These are phyloP conservation scores for Pichia sp. DNA, from an alignment of 1,139 yeast genomes.

Conservation along the genomic window DNA sequence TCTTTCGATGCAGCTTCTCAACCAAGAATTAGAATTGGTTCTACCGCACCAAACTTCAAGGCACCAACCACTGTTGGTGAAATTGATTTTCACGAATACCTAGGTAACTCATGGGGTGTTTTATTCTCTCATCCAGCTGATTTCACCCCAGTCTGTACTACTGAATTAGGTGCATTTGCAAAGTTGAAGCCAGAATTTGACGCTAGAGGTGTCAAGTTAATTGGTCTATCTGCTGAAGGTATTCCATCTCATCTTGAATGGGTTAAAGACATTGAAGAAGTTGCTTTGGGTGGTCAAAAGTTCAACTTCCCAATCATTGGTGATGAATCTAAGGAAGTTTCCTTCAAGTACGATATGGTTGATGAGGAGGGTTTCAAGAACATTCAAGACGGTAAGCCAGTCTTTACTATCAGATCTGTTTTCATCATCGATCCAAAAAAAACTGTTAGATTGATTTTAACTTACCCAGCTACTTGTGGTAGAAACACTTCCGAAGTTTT, in stretches of 20 bases:
- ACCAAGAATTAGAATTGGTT: slow-evolving; percentile 59
- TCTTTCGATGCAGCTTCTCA: slow-evolving; percentile 54
- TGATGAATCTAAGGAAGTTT: slow-evolving; percentile 71
- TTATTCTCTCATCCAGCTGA: slow-evolving; percentile 91
- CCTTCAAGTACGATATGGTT: slow-evolving; percentile 82
- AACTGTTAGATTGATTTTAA: slow-evolving; percentile 72
- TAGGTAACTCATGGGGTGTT: slow-evolving; percentile 78
- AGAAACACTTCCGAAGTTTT: slow-evolving; percentile 84
- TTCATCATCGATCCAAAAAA: slow-evolving; percentile 82
- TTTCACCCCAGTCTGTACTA: slow-evolving; percentile 92
- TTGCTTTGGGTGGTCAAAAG: slow-evolving; percentile 52
- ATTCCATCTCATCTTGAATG: slow-evolving; percentile 71
- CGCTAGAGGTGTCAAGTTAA: slow-evolving; percentile 71
- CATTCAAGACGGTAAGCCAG: slow-evolving; percentile 48
- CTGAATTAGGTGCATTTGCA: slow-evolving; percentile 90
- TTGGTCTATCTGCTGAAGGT: slow-evolving; percentile 78
- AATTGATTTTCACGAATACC: slow-evolving; percentile 67
- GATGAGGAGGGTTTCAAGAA: slow-evolving; percentile 82
- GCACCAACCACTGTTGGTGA: slow-evolving; percentile 74
- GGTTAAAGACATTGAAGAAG: slow-evolving; percentile 84
- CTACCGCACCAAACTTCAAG: slow-evolving; percentile 76
- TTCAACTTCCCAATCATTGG: slow-evolving; percentile 84
- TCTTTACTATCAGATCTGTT: slow-evolving; percentile 81
- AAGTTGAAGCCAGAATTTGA: slow-evolving; percentile 75
- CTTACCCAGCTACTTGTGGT: slow-evolving; percentile 89